Base-by-base conservation (phyloP, 2,329 filamentous ascomycete genomes). In the Xylogone sp. region DNA sequence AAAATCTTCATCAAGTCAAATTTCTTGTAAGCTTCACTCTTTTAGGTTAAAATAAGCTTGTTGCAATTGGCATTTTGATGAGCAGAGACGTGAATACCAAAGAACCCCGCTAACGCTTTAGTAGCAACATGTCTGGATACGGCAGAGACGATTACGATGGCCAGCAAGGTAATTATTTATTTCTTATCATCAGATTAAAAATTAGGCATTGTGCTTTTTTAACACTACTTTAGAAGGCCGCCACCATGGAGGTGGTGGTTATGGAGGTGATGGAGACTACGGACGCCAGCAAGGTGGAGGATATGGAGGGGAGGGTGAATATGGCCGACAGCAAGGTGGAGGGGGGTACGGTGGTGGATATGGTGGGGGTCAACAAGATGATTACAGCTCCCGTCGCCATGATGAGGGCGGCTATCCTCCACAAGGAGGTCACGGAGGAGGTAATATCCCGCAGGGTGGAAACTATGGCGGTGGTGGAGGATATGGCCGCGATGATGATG, bases 401-500 rank as follows among this genome's bases (percentile, higher is more conserved):
- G 22, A 54, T 20, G 48, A 47, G 22, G 55, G 54, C 27, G 56
- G 56, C 6, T 52, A 56, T 18, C 34, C 34, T 39, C 34, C 34
- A 39, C 34, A 39, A 16, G 34, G 34, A 16, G 34, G 34, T 42
- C 57, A 51, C 21, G 53, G 46, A n/a, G 46, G 56, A 13, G 55
- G 58, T 42, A 54, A 60, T 27, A 55, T 51, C 20, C 42, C 53
- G 13, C 51, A 57, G 13, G 49, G 52, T 12, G 49, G 51, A 20
- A 50, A 49, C 47, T 59, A 61, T 29, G 58, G 60, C n/a, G 59
- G 61, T 13, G 59, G 59, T 18, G 63, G 59, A 48, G 59, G 59
- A 19, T 62, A 64, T 60, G 53, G 69, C 24, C 66, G 67, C 22
- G 68, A 69, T 45, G 59, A 65, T 54, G 70, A 72, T 55, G 71